These are phyloP conservation scores for Trametes sp. DNA, from an alignment of 1,284 basidiomycete genomes.

Conservation along the genomic window DNA sequence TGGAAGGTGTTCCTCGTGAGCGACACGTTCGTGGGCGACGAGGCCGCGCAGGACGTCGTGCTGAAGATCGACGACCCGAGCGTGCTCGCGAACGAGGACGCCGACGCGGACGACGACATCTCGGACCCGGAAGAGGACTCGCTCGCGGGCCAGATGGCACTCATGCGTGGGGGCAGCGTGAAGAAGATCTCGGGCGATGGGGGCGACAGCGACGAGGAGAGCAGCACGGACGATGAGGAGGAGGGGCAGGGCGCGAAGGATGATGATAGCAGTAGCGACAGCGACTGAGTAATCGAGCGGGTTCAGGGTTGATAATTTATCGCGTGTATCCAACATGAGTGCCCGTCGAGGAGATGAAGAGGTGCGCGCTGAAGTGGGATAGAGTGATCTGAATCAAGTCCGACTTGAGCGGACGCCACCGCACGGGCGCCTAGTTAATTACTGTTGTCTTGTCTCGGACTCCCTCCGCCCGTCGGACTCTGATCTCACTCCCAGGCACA, in stretches of 20 bases:
- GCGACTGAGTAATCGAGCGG: constrained; percentile 1
- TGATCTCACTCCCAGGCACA: not conserved
- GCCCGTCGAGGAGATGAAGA: no score
- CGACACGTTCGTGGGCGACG: constrained; percentile 90
- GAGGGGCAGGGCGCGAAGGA: constrained; percentile 3
- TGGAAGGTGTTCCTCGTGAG: constrained; percentile 90
- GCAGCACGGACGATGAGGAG: constrained; percentile 39
- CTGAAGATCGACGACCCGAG: constrained; percentile 84
- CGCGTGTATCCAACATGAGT: not conserved
- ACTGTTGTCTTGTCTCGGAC: constrained; percentile 5
- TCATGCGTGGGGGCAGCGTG: constrained; percentile 92
- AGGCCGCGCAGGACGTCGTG: constrained; percentile 75
- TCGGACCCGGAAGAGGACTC: constrained; percentile 96
- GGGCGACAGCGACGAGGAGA: constrained; percentile 54
- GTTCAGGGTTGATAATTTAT: not conserved
- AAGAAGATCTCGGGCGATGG: constrained; percentile 59
- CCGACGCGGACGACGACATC: constrained; percentile 86
- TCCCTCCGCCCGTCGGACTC: not conserved
- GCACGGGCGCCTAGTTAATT: not conserved
- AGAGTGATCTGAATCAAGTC: no score
- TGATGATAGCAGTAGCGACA: constrained; percentile 7
- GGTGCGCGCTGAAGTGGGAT: no score
- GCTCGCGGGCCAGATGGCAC: constrained; percentile 97
- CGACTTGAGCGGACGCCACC: not conserved
- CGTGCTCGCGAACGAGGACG: constrained; percentile 63